Conservation (phyloP, 371 early-diverging fungal species). For the Conidiobolus incongruus region DNA sequence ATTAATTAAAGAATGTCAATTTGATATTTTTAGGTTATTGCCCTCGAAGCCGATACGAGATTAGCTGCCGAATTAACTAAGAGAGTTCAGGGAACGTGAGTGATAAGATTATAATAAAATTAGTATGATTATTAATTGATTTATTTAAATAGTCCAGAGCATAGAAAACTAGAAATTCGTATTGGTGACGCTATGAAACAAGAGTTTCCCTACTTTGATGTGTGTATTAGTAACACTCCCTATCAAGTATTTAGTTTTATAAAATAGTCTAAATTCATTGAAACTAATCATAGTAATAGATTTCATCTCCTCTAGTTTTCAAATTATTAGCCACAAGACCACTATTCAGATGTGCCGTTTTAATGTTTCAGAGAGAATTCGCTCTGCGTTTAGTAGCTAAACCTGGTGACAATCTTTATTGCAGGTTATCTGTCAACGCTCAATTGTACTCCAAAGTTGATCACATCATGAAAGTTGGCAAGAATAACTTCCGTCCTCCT, state of each 20-base stretch:
- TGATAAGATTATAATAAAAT: not conserved
- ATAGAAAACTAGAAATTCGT: conserved; percentile 81
- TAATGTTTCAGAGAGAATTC: conserved; percentile 99
- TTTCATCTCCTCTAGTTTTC: conserved; percentile 90
- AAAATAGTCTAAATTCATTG: not conserved
- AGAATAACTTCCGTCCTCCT: conserved; percentile 98
- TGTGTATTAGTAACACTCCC: conserved; percentile 98
- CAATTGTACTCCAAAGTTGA: conserved; percentile 91
- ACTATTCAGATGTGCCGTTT: conserved; percentile 70
- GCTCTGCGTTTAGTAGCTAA: conserved; percentile 92
- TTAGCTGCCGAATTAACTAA: conserved; percentile 95
- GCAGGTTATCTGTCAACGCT: conserved; percentile 92
- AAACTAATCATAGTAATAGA: conserved; percentile 14
- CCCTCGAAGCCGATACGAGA: conserved; percentile 95
- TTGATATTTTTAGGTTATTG: conserved; percentile 42
- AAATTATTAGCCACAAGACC: conserved; percentile 92
- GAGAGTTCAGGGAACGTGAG: conserved; percentile 87
- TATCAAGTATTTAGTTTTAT: conserved; percentile 51
- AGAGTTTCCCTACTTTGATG: conserved; percentile 95
- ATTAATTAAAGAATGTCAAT: not conserved
- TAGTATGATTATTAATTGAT: not conserved
- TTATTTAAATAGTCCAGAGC: conserved; percentile 29
- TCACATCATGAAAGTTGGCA: conserved; percentile 93
- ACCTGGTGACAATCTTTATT: conserved; percentile 86
- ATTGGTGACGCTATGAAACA: conserved; percentile 96